Percentiles rank a stretch among this genome's conserved stretches.
Conservation (phyloP, 1,284 basidiomycete genomes). For the Phellinidium pouzarii region DNA sequence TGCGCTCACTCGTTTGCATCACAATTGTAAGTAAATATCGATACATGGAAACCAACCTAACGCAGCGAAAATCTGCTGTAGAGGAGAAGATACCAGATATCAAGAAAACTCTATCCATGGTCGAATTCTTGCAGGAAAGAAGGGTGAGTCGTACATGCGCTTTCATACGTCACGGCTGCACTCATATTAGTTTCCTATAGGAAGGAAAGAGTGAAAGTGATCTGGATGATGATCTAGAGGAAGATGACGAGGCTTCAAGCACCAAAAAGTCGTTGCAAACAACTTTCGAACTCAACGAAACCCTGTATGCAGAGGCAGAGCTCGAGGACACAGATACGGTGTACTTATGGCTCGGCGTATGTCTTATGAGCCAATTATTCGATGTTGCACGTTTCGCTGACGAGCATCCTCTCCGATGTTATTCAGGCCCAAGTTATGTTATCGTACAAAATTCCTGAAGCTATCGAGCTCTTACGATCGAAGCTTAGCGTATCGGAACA, state of each 20-base stretch:
- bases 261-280: conserved; percentile 61
- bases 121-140: conserved; percentile 73
- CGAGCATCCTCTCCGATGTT: conserved; percentile 1
- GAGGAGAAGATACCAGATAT: conserved; percentile 98
- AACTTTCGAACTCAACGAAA: conserved; percentile 95
- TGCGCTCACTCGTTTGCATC: conserved; percentile 17
- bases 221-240: conserved; percentile 32
- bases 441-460: conserved; percentile 83
- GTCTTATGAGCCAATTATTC: conserved; percentile 25
- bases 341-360: conserved; percentile 93
- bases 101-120: conserved; percentile 86
- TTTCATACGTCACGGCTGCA: neutral
- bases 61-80: conserved; percentile 72
- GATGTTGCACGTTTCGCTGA: neutral
- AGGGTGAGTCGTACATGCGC: conserved; percentile 39
- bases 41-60: conserved; percentile 91
- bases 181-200: conserved; percentile 29
- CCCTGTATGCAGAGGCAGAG: conserved; percentile 87
- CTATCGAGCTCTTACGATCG: conserved; percentile 66
- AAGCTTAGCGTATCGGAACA: conserved; percentile 78
- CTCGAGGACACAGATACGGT: conserved; percentile 85
- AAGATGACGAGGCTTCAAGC: conserved; percentile 26
- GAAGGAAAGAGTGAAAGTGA: conserved; percentile 52
- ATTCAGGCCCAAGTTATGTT: conserved; percentile 94
- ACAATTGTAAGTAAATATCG: conserved; percentile 83